Base-by-base conservation (phyloP, 2,329 filamentous ascomycete species). In the Orbilia brochopaga region DNA sequence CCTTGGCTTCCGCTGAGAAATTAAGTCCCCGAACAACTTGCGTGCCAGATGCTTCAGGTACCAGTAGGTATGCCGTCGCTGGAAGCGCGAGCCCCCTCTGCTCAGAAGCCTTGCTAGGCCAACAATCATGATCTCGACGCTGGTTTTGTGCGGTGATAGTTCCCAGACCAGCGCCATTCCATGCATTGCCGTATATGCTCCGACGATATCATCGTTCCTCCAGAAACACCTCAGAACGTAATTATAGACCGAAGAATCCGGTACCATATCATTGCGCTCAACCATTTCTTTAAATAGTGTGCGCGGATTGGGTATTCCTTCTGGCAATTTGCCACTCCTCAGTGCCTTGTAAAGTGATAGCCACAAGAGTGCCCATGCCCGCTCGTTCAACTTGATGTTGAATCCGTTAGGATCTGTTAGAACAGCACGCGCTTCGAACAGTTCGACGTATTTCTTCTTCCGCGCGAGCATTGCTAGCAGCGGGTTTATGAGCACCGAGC, bases 81-180 rank as follows among this genome's bases (percentile, higher is more conserved):
- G 53, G 15, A 59, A 50, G 5, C 23, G 46, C 6, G 37, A 11
- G 10, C 51, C 27, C 4, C 54, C 54, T 8, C 37, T 27, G 2
- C 57, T 60, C 24, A 59, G 30, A 6, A 70, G 10, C 37, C 66
- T 59, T 1, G 66, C 53, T 37, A 70, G 19, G 2, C 66, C 66
- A 1, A 50, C 54, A 11, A 70, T 52, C 13, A 59, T 70, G 30
- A 70, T 59, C n/a, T 70, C 59, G 3, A 64, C 27, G 27, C 51
- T 59, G 10, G 7, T 7, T 23, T 55, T 48, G 2, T 51, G 42
- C 2, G 60, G 59, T 19, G 37, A 55, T 50, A 60, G 53, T 1
- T 64, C 59, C 66, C 66, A 70, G 7, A 70, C 66, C 24, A 64
- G 11, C 4, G 48, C 48, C 66, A 70, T 70, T n/a, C 66, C 66